These are phyloP conservation scores for Alloteropsis semialata DNA, from an alignment of 176 grass and related monocot genomes.

Conservation along the genomic window DNA sequence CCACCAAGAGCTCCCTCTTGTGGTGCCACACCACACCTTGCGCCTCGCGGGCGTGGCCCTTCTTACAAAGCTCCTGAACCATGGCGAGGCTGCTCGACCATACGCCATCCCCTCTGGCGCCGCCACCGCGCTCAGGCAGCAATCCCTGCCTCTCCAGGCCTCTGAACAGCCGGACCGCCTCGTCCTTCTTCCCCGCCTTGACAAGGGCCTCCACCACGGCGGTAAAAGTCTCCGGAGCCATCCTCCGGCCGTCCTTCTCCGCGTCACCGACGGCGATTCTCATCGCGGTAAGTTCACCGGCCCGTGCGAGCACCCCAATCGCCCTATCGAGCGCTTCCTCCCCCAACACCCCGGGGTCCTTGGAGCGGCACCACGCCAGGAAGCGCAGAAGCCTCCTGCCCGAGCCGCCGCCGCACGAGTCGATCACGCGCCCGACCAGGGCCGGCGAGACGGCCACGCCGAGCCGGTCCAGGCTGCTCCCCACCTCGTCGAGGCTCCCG, in stretches of 20 bases:
- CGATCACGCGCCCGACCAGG: slow-evolving; percentile 32
- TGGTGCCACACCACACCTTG: slow-evolving; percentile 63
- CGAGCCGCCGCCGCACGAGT: slow-evolving; percentile 23
- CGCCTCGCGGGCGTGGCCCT: slow-evolving; percentile 48
- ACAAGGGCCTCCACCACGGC: slow-evolving; percentile 50
- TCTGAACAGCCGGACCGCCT: slow-evolving; percentile 50
- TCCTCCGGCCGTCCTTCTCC: slow-evolving; percentile 38
- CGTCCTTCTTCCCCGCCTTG: slow-evolving; percentile 44
- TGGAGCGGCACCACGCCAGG: slow-evolving; percentile 56
- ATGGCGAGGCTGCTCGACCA: slow-evolving; percentile 46
- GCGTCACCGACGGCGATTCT: slow-evolving; percentile 26
- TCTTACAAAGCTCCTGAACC: slow-evolving; percentile 58
- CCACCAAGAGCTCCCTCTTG: slow-evolving; percentile 36
- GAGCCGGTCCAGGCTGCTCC: slow-evolving; percentile 34
- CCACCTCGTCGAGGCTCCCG: slow-evolving; percentile 68
- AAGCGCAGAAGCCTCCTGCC: slow-evolving; percentile 59
- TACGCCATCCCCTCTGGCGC: slow-evolving; percentile 9
- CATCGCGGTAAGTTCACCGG: slow-evolving; percentile 54
- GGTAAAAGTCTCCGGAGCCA: slow-evolving; percentile 48
- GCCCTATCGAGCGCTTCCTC: slow-evolving; percentile 39
- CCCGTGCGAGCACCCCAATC: slow-evolving; percentile 32
- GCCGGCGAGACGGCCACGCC: slow-evolving; percentile 32
- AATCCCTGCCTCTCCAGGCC: slow-evolving; percentile 39
- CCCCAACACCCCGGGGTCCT: background rate
- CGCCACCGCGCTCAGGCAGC: background rate